These are phyloP conservation scores for Lachnellula occidentalis DNA, from an alignment of 2,329 filamentous ascomycete species.

Conservation along the genomic window DNA sequence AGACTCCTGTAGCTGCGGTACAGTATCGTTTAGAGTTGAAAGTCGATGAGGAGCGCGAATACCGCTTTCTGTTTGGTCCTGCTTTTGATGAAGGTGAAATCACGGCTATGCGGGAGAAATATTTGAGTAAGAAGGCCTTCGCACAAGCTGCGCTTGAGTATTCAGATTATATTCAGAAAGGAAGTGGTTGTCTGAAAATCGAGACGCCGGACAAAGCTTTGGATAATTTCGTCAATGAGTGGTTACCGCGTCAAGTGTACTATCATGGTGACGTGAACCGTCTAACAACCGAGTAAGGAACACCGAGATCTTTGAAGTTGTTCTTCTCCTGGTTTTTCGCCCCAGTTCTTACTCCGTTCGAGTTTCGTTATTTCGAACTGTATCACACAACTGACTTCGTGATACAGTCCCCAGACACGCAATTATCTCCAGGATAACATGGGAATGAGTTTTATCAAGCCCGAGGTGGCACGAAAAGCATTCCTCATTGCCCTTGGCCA, in stretches of 20 bases:
- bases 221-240: constrained; percentile 55
- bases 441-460: constrained; percentile 54
- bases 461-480: constrained; percentile 42
- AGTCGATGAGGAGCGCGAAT: constrained; percentile 38
- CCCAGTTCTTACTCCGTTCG: too few relatives aligned
- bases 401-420: constrained; percentile 44
- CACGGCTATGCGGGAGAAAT: constrained; percentile 39
- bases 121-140: constrained; percentile 46
- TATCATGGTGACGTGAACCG: constrained; percentile 56
- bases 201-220: constrained; percentile 49
- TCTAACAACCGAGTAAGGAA: constrained; percentile 43
- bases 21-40: constrained; percentile 44
- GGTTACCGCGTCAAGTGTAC: constrained; percentile 52
- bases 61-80: constrained; percentile 51
- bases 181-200: constrained; percentile 46
- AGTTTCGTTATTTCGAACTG: too few relatives aligned
- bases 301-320: accelerated
- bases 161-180: constrained; percentile 44
- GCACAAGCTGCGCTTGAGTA: constrained; percentile 42
- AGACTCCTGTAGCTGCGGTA: constrained; percentile 48
- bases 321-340: neutral
- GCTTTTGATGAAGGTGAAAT: constrained; percentile 49
- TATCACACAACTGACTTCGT: neutral
- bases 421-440: constrained; percentile 57
- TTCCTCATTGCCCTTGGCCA: constrained; percentile 46